A percentile compares a stretch with the other conserved stretches of the same genome.
Evolutionary conservation across 1,139 yeast species (phyloP).

Genomic region (Candida sanyaensis): DNA sequence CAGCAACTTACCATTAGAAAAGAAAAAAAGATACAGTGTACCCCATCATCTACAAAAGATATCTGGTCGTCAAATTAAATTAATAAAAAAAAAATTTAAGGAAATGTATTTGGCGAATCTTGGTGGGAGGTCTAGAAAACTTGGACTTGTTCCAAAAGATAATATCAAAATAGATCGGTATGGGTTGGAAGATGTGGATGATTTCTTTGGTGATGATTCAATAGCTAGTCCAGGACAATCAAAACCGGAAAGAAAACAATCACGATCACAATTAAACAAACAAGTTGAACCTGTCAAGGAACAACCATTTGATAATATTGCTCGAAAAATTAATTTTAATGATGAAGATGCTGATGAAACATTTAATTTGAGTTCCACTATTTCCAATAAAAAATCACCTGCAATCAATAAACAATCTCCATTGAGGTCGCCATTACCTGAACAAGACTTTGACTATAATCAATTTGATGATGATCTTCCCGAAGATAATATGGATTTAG

Average conservation of each 20-base stretch:
- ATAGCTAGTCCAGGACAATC: constrained; percentile 1
- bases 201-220: constrained; percentile 56
- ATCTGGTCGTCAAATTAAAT: too few relatives aligned
- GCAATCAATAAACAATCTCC: constrained; percentile 32
- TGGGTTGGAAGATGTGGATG: constrained; percentile 81
- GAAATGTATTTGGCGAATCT: constrained; percentile 53
- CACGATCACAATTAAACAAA: neutral
- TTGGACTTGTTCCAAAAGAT: constrained; percentile 55
- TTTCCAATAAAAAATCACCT: constrained; percentile 16
- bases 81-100: neutral
- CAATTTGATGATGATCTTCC: constrained; percentile 13
- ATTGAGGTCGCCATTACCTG: constrained; percentile 35
- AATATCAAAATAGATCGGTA: constrained; percentile 61
- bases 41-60: too few relatives aligned
- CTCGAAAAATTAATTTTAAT: constrained; percentile 37
- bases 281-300: constrained; percentile 5
- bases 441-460: constrained; percentile 14
- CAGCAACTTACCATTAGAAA: too few relatives aligned
- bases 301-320: constrained; percentile 21
- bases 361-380: constrained; percentile 31
- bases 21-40: too few relatives aligned
- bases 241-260: neutral
- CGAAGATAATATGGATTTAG: neutral
- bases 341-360: constrained; percentile 35
- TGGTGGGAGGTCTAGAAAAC: constrained; percentile 59